Evolutionary conservation across 2,329 filamentous ascomycete species (phyloP), one percentile per base, ranked within the genome.

Genomic region (Fusarium concolor): DNA sequence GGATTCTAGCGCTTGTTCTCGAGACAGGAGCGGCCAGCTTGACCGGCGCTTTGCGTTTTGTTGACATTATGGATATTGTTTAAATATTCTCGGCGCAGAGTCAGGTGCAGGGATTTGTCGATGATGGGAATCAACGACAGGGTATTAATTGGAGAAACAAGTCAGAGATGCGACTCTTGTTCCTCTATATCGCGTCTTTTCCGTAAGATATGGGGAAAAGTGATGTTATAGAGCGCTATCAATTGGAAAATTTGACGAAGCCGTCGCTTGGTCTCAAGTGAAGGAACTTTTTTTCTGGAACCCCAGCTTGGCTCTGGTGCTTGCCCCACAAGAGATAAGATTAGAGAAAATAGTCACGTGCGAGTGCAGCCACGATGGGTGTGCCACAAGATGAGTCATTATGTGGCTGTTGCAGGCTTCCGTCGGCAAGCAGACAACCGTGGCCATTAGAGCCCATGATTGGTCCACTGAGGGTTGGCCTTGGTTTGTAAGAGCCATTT

Each of bases 1-100:
- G 73, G 18, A 81, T 76, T 75, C 86, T 87, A 59, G 86, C 86
- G 74, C 81, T 84, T 56, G 83, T 80, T 76, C 83, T 86, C 62
- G 86, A 80, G 15, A 82, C 80, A 1, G 88, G 88, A 61, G 84
- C 79, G 58, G 85, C 86, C 73, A 90, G 81, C 79, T 85, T 85
- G 66, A 83, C 81, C 62, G 86, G 79, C 58, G 84, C 81, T 83
- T 89, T 90, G 76, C 87, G 82, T 78, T 88, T 90, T 43, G 87
- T 85, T 64, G 87, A 87, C 84, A 89, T 88, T 64, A 75, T 72
- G 74, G 41, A 28, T n/a, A 7, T 18, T 50, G 38, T 42, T 33
- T 63, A 15, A 38, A 24, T 24, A 24, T 24, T 24, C 22, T 24
- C 42, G 39, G 29, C 18, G 45, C 50, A 53, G 15, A 35, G 66